Evolutionary conservation across 2,329 filamentous ascomycete genomes (phyloP).

Genomic region (Cercospora sojina): DNA sequence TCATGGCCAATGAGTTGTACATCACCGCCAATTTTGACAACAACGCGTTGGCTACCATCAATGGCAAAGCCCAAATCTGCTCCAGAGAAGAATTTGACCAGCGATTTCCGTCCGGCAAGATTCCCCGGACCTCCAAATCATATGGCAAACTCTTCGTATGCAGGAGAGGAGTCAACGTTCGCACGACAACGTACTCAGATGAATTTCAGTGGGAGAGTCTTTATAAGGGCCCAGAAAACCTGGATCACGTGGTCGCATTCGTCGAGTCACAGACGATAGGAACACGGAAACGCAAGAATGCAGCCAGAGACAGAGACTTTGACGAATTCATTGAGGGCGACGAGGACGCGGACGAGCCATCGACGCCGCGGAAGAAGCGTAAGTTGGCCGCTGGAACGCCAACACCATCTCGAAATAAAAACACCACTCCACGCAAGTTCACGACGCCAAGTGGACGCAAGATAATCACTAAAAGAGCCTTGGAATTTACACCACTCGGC

Average conservation of each 20-base stretch:
- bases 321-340: constrained; percentile 51
- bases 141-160: constrained; percentile 88
- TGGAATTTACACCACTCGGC: constrained; percentile 94
- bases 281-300: constrained; percentile 55
- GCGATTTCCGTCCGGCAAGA: constrained; percentile 70
- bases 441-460: constrained; percentile 65
- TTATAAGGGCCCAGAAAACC: constrained; percentile 66
- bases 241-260: constrained; percentile 64
- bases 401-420: constrained; percentile 46
- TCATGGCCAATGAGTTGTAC: constrained; percentile 80
- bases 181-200: constrained; percentile 86
- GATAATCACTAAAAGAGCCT: constrained; percentile 76
- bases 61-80: constrained; percentile 79
- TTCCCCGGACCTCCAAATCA: constrained; percentile 70
- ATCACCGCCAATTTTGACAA: constrained; percentile 83
- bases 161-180: constrained; percentile 81
- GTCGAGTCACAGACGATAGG: constrained; percentile 72
- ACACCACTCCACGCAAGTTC: constrained; percentile 53
- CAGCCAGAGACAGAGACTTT: constrained; percentile 38
- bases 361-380: constrained; percentile 50
- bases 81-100: constrained; percentile 68
- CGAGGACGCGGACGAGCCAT: constrained; percentile 41
- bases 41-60: constrained; percentile 85
- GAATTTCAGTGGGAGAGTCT: constrained; percentile 91
- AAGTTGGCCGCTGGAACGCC: constrained; percentile 49